Conservation (phyloP, 805 yeast genomes). For the Teunomyces pallodes region DNA sequence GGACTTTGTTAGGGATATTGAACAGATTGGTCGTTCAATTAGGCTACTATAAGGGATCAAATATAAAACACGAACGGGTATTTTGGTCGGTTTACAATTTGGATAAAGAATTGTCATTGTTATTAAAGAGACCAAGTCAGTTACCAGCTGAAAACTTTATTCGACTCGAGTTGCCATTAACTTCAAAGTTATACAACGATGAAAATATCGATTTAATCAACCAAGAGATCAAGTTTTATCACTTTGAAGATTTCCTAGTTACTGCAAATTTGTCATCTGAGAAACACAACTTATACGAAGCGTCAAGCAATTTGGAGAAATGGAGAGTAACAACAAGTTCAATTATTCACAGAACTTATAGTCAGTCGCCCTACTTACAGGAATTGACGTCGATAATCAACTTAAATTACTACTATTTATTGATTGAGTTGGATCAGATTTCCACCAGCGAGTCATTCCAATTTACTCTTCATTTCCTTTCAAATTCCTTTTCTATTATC, state of each 20-base stretch:
- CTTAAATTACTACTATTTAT: constrained; percentile 37
- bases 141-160: constrained; percentile 26
- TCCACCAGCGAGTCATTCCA: constrained; percentile 37
- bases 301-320: constrained; percentile 33
- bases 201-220: constrained; percentile 23
- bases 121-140: constrained; percentile 34
- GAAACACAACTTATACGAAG: constrained; percentile 10
- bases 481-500: constrained; percentile 37
- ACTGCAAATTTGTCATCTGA: constrained; percentile 8
- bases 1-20: constrained; percentile 37
- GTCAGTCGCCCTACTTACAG: constrained; percentile 26
- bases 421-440: constrained; percentile 41
- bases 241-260: constrained; percentile 25
- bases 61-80: constrained; percentile 13
- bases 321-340: constrained; percentile 35
- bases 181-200: constrained; percentile 14
- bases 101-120: constrained; percentile 38
- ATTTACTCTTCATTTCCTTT: constrained; percentile 40
- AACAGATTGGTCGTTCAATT: constrained; percentile 24
- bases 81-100: constrained; percentile 40
- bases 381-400: constrained; percentile 34
- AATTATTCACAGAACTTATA: constrained; percentile 24
- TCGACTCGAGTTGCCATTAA: constrained; percentile 13
- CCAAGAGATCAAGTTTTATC: constrained; percentile 23
- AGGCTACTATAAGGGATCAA: constrained; percentile 16